phyloP scores from a whole-genome alignment of 345 rosid species.

The Pseudoturritis turrita region DNA sequence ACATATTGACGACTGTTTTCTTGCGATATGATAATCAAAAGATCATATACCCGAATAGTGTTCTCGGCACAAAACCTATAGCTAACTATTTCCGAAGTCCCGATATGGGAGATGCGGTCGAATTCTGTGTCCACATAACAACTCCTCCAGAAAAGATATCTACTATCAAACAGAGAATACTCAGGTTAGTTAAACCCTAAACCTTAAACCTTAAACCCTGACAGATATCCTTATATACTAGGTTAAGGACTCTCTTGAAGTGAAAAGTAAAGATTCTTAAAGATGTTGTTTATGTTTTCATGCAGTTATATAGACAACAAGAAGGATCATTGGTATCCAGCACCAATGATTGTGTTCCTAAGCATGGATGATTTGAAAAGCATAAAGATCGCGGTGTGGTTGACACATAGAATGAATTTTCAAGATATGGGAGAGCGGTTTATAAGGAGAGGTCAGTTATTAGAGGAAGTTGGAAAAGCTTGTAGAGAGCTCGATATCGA shows the following conservation, averaged over 20 bases:
- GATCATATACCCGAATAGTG: constrained; percentile 64
- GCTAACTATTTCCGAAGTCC: constrained; percentile 35
- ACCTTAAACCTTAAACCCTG: not conserved
- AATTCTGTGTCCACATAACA: constrained; percentile 31
- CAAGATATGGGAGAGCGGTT: constrained; percentile 80
- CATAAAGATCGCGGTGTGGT: constrained; percentile 67
- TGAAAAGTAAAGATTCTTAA: constrained; percentile 8
- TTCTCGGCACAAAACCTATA: constrained; percentile 50
- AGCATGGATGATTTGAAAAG: constrained; percentile 53
- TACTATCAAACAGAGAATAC: constrained; percentile 35
- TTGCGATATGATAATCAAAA: constrained; percentile 67
- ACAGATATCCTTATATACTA: not conserved
- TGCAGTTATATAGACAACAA: constrained; percentile 57
- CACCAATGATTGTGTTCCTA: constrained; percentile 53
- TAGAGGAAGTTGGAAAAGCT: constrained; percentile 67
- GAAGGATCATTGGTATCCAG: constrained; percentile 74
- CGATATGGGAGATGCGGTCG: constrained; percentile 34
- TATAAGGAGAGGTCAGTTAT: constrained; percentile 48
- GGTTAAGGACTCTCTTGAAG: not conserved
- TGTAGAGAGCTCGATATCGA: constrained; percentile 77
- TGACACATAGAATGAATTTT: constrained; percentile 62
- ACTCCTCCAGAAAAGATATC: constrained; percentile 36
- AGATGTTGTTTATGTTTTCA: not conserved
- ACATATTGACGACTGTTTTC: constrained; percentile 72
- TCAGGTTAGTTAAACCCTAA: constrained; percentile 19